Evolutionary conservation across 345 rosid species (phyloP).

Genomic region (Salix viminalis): DNA sequence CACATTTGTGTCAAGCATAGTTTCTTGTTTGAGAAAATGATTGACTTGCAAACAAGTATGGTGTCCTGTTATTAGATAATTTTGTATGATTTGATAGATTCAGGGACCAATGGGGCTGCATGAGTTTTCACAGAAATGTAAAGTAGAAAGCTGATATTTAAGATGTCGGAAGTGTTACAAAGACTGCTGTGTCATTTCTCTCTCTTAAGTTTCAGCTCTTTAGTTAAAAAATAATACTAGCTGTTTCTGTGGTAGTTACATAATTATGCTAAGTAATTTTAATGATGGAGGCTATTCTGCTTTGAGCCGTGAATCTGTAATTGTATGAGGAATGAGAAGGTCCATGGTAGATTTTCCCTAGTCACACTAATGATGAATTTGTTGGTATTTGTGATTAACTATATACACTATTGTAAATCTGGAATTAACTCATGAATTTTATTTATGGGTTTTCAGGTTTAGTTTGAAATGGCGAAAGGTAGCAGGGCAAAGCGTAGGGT

Average conservation of each 20-base stretch:
- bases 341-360: background rate
- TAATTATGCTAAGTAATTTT: background rate
- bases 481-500: slow-evolving; percentile 50
- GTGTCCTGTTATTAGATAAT: background rate
- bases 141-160: background rate
- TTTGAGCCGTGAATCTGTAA: background rate
- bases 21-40: background rate
- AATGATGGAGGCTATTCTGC: background rate
- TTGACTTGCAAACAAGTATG: background rate
- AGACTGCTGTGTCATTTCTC: background rate
- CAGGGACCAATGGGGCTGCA: background rate
- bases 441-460: slow-evolving; percentile 1
- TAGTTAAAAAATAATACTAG: background rate
- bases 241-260: background rate
- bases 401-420: background rate
- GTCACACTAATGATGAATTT: background rate
- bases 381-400: background rate
- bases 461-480: slow-evolving; percentile 58
- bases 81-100: background rate
- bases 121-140: background rate
- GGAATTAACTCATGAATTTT: background rate
- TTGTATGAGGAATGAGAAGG: background rate
- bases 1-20: background rate
- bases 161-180: background rate
- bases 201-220: background rate